These are phyloP conservation scores for Populus tomentosa DNA, from an alignment of 441 rosid species.

Conservation along the genomic window DNA sequence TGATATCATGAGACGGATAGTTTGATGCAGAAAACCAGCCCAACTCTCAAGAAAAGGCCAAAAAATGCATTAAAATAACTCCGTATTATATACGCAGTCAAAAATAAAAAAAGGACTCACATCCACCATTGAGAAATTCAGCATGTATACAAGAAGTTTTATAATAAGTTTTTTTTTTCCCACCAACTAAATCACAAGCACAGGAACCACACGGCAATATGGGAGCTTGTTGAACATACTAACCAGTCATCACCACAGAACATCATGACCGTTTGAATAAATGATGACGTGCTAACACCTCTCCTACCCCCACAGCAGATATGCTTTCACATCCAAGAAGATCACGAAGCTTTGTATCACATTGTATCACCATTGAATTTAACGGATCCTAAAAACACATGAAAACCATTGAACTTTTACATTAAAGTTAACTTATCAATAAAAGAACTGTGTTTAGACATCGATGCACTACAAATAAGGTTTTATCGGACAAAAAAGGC, in stretches of 20 bases:
- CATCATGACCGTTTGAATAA: conserved; percentile 55
- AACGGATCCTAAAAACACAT: conserved; percentile 48
- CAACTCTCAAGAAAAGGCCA: background rate
- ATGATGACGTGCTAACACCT: conserved; percentile 61
- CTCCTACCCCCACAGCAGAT: conserved; percentile 70
- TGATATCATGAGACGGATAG: background rate
- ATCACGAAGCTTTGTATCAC: conserved; percentile 74
- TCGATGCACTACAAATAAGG: background rate
- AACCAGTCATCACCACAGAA: conserved; percentile 31
- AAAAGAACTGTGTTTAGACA: background rate
- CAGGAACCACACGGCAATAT: background rate
- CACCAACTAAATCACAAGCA: background rate
- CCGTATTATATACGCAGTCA: background rate
- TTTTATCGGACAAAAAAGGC: background rate
- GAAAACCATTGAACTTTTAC: conserved; percentile 5
- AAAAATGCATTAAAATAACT: background rate
- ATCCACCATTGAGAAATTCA: background rate
- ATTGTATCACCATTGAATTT: conserved; percentile 67
- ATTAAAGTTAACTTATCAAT: background rate
- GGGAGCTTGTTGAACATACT: conserved; percentile 9
- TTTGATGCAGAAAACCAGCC: background rate
- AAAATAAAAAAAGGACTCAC: background rate
- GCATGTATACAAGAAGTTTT: background rate
- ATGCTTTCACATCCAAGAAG: conserved; percentile 91
- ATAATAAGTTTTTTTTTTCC: no score